phyloP scores from a whole-genome alignment of 176 grass and related monocot species.

The Microstegium vimineum region DNA sequence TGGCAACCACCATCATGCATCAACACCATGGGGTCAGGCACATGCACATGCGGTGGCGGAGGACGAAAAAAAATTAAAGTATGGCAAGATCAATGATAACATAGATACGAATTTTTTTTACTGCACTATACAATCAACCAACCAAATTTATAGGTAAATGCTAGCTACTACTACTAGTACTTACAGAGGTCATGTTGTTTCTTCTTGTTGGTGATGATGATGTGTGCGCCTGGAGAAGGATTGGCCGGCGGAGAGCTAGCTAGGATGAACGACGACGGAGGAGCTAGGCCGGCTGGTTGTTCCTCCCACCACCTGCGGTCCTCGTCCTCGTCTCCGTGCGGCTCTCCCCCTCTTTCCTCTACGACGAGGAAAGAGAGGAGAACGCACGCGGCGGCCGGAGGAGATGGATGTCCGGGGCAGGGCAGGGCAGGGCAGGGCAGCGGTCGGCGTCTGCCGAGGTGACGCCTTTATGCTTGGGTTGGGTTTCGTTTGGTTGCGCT shows the following conservation, averaged over 20 bases:
- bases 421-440: not conserved
- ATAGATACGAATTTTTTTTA: too few relatives aligned
- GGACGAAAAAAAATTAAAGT: too few relatives aligned
- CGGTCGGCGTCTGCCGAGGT: not conserved
- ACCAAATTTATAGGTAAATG: too few relatives aligned
- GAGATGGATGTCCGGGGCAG: not conserved
- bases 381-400: not conserved
- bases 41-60: too few relatives aligned
- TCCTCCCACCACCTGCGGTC: not conserved
- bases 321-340: not conserved
- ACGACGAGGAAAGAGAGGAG: not conserved
- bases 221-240: not conserved
- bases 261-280: not conserved
- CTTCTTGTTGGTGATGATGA: not conserved
- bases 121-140: too few relatives aligned
- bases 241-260: not conserved
- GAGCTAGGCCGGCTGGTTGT: not conserved
- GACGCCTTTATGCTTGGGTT: constrained; percentile 29
- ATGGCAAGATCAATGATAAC: too few relatives aligned
- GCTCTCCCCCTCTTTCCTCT: not conserved
- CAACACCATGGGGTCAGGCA: too few relatives aligned
- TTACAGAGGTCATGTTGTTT: not conserved
- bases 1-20: too few relatives aligned
- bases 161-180: too few relatives aligned
- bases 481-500: not conserved